A percentile compares a stretch with the other conserved stretches of the same genome.
Evolutionary conservation across 495 filamentous ascomycete species (phyloP).

Genomic region (Neurospora sp.): DNA sequence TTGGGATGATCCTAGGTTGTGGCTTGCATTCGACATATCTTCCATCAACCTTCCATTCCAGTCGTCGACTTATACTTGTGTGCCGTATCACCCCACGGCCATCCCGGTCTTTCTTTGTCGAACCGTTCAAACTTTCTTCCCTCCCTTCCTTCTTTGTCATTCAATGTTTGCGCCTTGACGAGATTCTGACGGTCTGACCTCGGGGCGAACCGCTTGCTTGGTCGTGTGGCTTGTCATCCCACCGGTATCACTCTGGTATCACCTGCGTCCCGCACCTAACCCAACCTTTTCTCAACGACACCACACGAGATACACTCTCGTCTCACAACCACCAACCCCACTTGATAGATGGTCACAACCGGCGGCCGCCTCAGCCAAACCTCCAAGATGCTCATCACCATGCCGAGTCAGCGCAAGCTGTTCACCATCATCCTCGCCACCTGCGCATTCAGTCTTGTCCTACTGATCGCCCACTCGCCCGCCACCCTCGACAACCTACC

Average conservation of each 20-base stretch:
- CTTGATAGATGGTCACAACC: not conserved
- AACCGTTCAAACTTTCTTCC: not conserved
- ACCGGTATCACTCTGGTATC: not conserved
- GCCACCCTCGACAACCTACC: not conserved
- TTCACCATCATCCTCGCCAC: not conserved
- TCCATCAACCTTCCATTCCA: not conserved
- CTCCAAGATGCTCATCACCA: constrained; percentile 1
- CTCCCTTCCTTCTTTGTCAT: not conserved
- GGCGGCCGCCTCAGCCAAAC: not conserved
- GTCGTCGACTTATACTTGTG: not conserved
- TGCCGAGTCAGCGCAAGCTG: not conserved
- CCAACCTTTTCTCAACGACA: not conserved
- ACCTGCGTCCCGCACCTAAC: not conserved
- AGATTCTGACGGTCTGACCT: not conserved
- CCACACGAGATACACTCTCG: not conserved
- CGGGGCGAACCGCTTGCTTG: not conserved
- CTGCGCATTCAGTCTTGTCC: not conserved
- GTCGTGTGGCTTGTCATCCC: not conserved
- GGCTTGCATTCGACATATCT: not conserved
- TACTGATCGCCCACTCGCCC: not conserved
- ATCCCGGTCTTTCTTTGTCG: not conserved
- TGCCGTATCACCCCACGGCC: not conserved
- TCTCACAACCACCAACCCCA: not conserved
- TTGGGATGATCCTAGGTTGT: not conserved
- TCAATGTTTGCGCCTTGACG: not conserved